phyloP scores from a whole-genome alignment of 106 monocot genomes.

The Allium sativum region DNA sequence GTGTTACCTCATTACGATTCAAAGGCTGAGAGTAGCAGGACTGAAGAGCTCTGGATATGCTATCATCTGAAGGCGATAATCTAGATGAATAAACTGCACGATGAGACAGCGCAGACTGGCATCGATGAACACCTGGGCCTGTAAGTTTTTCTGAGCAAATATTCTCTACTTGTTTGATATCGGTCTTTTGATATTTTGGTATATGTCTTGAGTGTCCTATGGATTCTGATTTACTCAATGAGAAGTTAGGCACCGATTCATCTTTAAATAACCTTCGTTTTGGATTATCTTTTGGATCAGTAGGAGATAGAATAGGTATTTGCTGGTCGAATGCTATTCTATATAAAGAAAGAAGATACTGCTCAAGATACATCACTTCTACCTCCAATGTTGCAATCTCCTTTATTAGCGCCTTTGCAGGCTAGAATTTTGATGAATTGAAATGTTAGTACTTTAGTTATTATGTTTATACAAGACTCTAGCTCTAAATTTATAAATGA shows the following conservation, averaged over 20 bases:
- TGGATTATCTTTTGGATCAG: constrained; percentile 2
- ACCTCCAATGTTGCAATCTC: constrained; percentile 62
- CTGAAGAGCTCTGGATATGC: constrained; percentile 45
- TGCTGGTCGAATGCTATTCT: constrained; percentile 63
- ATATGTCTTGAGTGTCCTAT: constrained; percentile 10
- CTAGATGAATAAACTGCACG: constrained; percentile 44
- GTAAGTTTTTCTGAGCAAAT: constrained; percentile 14
- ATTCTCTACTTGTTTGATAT: constrained; percentile 18
- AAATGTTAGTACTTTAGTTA: neutral
- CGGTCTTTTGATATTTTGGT: constrained; percentile 15
- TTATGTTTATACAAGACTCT: neutral
- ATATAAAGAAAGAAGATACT: constrained; percentile 54
- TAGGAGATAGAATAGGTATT: constrained; percentile 22
- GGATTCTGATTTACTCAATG: constrained; percentile 12
- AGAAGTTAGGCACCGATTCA: constrained; percentile 4
- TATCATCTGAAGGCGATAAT: constrained; percentile 47
- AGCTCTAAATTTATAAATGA: neutral
- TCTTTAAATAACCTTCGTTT: constrained; percentile 20
- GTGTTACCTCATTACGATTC: constrained; percentile 50
- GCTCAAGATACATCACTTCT: constrained; percentile 60
- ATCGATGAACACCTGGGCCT: constrained; percentile 30
- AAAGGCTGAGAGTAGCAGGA: constrained; percentile 78
- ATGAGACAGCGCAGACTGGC: constrained; percentile 67
- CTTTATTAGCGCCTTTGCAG: constrained; percentile 42
- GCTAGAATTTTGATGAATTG: constrained; percentile 16